These are phyloP conservation scores for Taiozyma sp. DNA, from an alignment of 1,139 yeast species.

Conservation along the genomic window DNA sequence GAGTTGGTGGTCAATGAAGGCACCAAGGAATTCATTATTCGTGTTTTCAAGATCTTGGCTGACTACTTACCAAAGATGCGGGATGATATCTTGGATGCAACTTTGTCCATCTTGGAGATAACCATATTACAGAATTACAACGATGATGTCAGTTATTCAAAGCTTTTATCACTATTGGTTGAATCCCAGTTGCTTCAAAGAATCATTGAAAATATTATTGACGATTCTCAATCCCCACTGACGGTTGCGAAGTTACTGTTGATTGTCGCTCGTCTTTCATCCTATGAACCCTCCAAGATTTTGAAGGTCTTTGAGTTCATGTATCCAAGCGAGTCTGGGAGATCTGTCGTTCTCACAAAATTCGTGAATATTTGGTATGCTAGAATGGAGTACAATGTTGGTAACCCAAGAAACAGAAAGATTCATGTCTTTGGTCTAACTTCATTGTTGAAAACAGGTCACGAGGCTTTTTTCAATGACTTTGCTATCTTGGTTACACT, in stretches of 20 bases:
- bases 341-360: constrained; percentile 17
- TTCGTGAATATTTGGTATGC: constrained; percentile 33
- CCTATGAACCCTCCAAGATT: constrained; percentile 41
- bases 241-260: constrained; percentile 46
- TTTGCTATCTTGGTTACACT: constrained; percentile 42
- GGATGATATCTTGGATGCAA: constrained; percentile 59
- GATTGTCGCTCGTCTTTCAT: constrained; percentile 50
- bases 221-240: constrained; percentile 44
- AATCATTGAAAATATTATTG: constrained; percentile 41
- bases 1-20: constrained; percentile 34
- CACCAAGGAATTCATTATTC: constrained; percentile 28
- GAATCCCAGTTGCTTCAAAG: constrained; percentile 43
- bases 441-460: constrained; percentile 35
- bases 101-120: constrained; percentile 56
- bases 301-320: constrained; percentile 29
- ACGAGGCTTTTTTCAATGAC: constrained; percentile 25
- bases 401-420: constrained; percentile 65
- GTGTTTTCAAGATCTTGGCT: constrained; percentile 48
- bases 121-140: constrained; percentile 23
- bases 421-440: constrained; percentile 56
- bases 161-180: constrained; percentile 33
- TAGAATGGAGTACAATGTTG: constrained; percentile 39
- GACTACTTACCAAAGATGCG: constrained; percentile 57
- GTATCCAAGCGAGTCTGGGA: constrained; percentile 4
- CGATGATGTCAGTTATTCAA: constrained; percentile 14